phyloP scores from a whole-genome alignment of 805 yeast species.

The Lipomyces anomalus region DNA sequence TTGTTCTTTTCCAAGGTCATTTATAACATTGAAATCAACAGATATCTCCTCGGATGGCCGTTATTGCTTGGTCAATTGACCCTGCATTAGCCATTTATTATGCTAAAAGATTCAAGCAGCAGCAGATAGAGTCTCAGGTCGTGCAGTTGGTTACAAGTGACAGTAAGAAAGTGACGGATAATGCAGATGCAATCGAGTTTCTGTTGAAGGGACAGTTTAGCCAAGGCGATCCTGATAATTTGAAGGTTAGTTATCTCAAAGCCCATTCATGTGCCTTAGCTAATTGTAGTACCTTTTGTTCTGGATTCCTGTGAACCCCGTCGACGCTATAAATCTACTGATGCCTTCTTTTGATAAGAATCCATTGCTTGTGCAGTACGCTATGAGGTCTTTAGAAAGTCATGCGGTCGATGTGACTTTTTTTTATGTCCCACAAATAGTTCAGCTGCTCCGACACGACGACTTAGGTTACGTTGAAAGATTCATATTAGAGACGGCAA shows the following conservation, averaged over 20 bases:
- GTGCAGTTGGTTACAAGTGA: slow-evolving; percentile 44
- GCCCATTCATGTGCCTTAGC: neutral
- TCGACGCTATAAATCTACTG: slow-evolving; percentile 78
- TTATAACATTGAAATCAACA: too few relatives aligned
- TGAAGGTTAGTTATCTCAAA: slow-evolving; percentile 8
- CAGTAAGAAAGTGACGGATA: slow-evolving; percentile 55
- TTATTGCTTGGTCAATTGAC: slow-evolving; percentile 53
- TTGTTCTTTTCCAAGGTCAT: neutral
- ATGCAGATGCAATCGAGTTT: slow-evolving; percentile 56
- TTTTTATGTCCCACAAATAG: slow-evolving; percentile 97
- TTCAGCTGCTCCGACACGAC: slow-evolving; percentile 84
- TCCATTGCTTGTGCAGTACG: slow-evolving; percentile 71
- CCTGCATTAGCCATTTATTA: slow-evolving; percentile 71
- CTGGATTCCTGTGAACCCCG: slow-evolving; percentile 75
- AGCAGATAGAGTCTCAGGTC: slow-evolving; percentile 38
- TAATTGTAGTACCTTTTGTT: slow-evolving; percentile 37
- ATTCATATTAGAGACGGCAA: slow-evolving; percentile 86
- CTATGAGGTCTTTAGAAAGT: slow-evolving; percentile 81
- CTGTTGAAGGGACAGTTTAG: slow-evolving; percentile 34
- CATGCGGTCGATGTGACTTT: slow-evolving; percentile 85
- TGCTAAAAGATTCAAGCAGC: slow-evolving; percentile 50
- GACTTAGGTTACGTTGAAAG: slow-evolving; percentile 76
- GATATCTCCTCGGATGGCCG: slow-evolving; percentile 18
- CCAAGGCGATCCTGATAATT: slow-evolving; percentile 8
- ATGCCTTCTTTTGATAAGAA: slow-evolving; percentile 65